phyloP scores from a whole-genome alignment of 2,329 filamentous ascomycete species.

The Talaromyces verruculosus region DNA sequence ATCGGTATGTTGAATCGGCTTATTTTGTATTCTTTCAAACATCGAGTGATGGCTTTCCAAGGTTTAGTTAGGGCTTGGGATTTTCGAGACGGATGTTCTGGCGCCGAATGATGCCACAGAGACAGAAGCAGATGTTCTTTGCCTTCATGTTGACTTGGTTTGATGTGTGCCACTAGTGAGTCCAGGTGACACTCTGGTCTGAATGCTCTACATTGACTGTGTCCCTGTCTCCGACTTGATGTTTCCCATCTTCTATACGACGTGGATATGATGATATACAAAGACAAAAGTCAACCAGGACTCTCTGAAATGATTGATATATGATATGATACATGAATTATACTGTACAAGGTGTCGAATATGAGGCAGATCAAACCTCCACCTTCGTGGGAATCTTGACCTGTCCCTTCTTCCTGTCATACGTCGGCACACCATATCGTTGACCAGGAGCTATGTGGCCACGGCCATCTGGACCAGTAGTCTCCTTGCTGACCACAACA shows the following conservation, averaged over 20 bases:
- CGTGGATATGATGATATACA: neutral
- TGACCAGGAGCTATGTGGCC: constrained; percentile 55
- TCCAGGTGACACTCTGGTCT: neutral
- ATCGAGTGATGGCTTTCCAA: neutral
- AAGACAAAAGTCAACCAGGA: neutral
- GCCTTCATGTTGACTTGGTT: neutral
- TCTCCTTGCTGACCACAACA: constrained; percentile 53
- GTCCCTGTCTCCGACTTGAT: neutral
- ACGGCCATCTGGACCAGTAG: constrained; percentile 56
- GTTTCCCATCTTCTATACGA: neutral
- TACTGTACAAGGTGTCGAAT: neutral
- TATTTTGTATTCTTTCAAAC: neutral
- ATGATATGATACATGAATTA: constrained; percentile 12
- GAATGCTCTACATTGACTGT: neutral
- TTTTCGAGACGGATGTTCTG: constrained; percentile 7
- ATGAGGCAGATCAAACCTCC: constrained; percentile 40
- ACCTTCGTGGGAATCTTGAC: constrained; percentile 65
- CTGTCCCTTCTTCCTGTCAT: constrained; percentile 62
- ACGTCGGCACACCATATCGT: constrained; percentile 62
- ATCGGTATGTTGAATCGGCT: neutral
- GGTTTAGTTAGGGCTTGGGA: neutral
- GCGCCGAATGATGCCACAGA: constrained; percentile 16
- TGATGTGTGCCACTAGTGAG: neutral
- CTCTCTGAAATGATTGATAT: neutral
- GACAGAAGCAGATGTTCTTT: neutral